These are phyloP conservation scores for Tubosaeta sp. DNA, from an alignment of 768 basidiomycete species.

Conservation along the genomic window DNA sequence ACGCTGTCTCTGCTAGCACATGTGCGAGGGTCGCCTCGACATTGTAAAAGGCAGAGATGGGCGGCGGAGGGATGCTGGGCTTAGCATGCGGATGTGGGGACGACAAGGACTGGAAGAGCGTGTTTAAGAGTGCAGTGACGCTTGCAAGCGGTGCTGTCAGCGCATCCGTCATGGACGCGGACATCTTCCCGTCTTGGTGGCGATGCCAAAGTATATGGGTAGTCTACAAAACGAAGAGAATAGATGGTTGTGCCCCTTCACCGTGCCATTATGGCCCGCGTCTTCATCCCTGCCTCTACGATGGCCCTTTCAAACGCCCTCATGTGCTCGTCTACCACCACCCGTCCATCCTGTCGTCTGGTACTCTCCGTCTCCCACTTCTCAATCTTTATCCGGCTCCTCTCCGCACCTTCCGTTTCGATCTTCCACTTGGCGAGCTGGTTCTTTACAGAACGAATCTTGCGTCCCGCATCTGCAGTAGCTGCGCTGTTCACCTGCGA, in stretches of 20 bases:
- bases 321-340: constrained; percentile 73
- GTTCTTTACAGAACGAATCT: constrained; percentile 82
- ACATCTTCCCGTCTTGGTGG: not conserved
- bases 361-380: constrained; percentile 67
- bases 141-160: constrained; percentile 60
- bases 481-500: constrained; percentile 86
- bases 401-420: constrained; percentile 84
- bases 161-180: constrained; percentile 50
- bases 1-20: constrained; percentile 60
- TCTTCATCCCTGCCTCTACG: constrained; percentile 68
- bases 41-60: constrained; percentile 52
- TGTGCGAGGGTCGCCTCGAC: constrained; percentile 63
- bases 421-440: constrained; percentile 74
- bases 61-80: constrained; percentile 37
- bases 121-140: constrained; percentile 59
- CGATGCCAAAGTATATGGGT: not conserved
- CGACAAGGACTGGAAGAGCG: constrained; percentile 70
- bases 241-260: constrained; percentile 34
- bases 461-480: constrained; percentile 80
- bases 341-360: constrained; percentile 52
- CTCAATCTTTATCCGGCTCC: constrained; percentile 70
- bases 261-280: constrained; percentile 78
- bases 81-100: constrained; percentile 44
- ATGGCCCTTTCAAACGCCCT: constrained; percentile 70
- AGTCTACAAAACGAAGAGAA: constrained; percentile 22